These are phyloP conservation scores for Penicillium robsamsonii DNA, from an alignment of 495 filamentous ascomycete genomes.

Conservation along the genomic window DNA sequence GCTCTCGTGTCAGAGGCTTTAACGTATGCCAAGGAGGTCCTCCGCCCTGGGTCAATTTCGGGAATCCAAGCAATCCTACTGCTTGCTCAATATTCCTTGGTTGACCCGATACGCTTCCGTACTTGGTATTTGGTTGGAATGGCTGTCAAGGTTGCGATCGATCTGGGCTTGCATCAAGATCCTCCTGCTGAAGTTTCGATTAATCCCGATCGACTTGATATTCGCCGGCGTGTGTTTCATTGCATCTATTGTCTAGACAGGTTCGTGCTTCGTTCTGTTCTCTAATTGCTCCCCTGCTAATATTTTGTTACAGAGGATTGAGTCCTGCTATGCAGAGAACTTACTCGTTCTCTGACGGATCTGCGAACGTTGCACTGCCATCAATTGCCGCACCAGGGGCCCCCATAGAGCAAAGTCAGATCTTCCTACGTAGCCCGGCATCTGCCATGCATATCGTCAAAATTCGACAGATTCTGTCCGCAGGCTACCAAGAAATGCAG, in stretches of 20 bases:
- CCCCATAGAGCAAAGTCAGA: slow-evolving; percentile 37
- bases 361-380: slow-evolving; percentile 67
- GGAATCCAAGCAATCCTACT: slow-evolving; percentile 84
- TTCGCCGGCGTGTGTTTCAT: slow-evolving; percentile 77
- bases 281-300: slow-evolving; percentile 5
- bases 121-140: slow-evolving; percentile 89
- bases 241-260: slow-evolving; percentile 85
- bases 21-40: slow-evolving; percentile 70
- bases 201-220: slow-evolving; percentile 63
- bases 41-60: slow-evolving; percentile 75
- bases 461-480: slow-evolving; percentile 74
- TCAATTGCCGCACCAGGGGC: slow-evolving; percentile 28
- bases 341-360: slow-evolving; percentile 89
- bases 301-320: slow-evolving; percentile 57
- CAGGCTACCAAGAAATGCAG: slow-evolving; percentile 79
- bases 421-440: slow-evolving; percentile 49
- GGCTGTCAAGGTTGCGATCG: slow-evolving; percentile 77
- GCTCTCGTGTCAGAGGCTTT: slow-evolving; percentile 68
- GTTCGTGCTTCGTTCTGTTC: slow-evolving; percentile 41
- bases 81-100: slow-evolving; percentile 80
- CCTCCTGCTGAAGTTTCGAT: slow-evolving; percentile 62
- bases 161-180: slow-evolving; percentile 88
- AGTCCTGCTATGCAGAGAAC: slow-evolving; percentile 75
- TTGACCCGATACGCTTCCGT: slow-evolving; percentile 85
- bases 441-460: slow-evolving; percentile 64